These are phyloP conservation scores for Osmanthus fragrans DNA, from an alignment of 257 asterid genomes.

Conservation along the genomic window DNA sequence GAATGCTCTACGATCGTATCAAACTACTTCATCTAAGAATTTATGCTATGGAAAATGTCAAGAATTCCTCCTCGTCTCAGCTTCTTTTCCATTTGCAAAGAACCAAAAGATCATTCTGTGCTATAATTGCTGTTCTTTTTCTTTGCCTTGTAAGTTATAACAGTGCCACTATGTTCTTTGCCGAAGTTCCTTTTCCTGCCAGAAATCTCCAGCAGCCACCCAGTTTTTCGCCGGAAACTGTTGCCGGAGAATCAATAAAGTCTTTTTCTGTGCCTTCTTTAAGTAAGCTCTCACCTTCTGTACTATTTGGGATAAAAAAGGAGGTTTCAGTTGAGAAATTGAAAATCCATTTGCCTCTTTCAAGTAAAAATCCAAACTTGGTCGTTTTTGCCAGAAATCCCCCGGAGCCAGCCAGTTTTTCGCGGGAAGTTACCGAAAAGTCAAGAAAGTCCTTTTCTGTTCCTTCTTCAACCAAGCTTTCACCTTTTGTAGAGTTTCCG, in stretches of 20 bases:
- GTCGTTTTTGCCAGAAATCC: constrained; percentile 27
- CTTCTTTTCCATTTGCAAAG: constrained; percentile 35
- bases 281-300: constrained; percentile 26
- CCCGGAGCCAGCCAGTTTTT: constrained; percentile 37
- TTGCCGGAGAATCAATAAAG: constrained; percentile 56
- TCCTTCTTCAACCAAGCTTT: constrained; percentile 32
- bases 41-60: constrained; percentile 34
- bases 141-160: constrained; percentile 63
- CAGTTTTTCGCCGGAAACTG: constrained; percentile 43
- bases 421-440: constrained; percentile 48
- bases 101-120: constrained; percentile 49
- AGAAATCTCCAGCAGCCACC: constrained; percentile 33
- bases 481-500: constrained; percentile 30
- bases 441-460: constrained; percentile 53
- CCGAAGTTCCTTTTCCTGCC: constrained; percentile 49
- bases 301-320: constrained; percentile 33
- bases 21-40: neutral
- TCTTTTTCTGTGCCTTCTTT: constrained; percentile 40
- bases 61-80: constrained; percentile 27
- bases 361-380: constrained; percentile 46
- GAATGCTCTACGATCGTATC: neutral
- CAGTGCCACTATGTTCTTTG: constrained; percentile 48
- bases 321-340: constrained; percentile 34
- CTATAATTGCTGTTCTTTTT: constrained; percentile 43
- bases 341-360: constrained; percentile 44